Percentiles rank a stretch among this genome's conserved stretches.
These are phyloP conservation scores for Drosera spatulata DNA, from an alignment of 179 eudicot species.

Conservation along the genomic window DNA sequence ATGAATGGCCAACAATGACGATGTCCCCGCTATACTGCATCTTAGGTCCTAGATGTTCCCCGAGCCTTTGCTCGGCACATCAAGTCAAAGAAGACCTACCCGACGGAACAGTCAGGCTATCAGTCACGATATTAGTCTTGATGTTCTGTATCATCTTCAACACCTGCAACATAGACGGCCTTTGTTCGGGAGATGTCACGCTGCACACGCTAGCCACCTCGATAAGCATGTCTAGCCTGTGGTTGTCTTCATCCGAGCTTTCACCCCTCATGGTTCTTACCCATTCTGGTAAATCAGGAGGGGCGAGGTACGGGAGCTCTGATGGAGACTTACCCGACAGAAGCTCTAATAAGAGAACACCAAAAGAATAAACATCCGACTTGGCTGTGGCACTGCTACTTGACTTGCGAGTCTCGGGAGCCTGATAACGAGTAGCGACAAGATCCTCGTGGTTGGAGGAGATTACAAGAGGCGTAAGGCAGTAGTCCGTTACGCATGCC, in stretches of 20 bases:
- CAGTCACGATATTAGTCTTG: conserved; percentile 40
- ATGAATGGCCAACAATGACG: too few relatives aligned
- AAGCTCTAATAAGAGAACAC: conserved; percentile 78
- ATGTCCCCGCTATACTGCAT: too few relatives aligned
- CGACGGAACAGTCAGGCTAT: neutral
- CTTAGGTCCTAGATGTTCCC: neutral
- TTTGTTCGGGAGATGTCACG: conserved; percentile 74
- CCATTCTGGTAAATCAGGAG: conserved; percentile 73
- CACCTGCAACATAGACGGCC: conserved; percentile 85
- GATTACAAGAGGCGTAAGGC: conserved; percentile 42
- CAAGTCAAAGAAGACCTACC: neutral
- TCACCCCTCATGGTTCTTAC: conserved; percentile 77
- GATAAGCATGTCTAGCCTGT: conserved; percentile 58
- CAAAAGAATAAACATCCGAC: conserved; percentile 77
- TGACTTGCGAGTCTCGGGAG: conserved; percentile 68
- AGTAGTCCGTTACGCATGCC: conserved; percentile 84
- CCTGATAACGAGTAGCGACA: conserved; percentile 55
- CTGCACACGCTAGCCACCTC: conserved; percentile 68
- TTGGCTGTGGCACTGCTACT: conserved; percentile 37
- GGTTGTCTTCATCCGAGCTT: conserved; percentile 38
- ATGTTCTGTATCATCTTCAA: conserved; percentile 80
- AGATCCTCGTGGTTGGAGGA: conserved; percentile 37
- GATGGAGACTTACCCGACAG: conserved; percentile 77
- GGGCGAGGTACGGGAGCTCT: conserved; percentile 71
- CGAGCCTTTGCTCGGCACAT: neutral